Evolutionary conservation across 805 yeast species (phyloP).

Genomic region (Lipomyces orientalis): DNA sequence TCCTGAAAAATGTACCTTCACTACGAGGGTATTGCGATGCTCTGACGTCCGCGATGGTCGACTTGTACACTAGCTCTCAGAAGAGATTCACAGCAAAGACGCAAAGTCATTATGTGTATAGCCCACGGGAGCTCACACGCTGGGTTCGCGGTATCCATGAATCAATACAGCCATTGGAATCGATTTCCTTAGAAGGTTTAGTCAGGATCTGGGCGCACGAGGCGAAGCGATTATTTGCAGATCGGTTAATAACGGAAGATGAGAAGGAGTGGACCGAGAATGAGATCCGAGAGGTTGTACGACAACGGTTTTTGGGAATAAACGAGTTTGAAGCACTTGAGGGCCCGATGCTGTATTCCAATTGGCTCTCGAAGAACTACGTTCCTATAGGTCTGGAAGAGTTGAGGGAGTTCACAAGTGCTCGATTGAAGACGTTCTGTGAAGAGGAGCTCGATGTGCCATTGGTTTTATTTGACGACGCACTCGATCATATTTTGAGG

Average conservation of each 20-base stretch:
- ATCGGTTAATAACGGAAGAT: conserved; percentile 58
- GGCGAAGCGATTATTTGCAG: conserved; percentile 76
- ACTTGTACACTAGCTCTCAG: conserved; percentile 58
- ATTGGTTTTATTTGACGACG: conserved; percentile 68
- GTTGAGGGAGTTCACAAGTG: conserved; percentile 60
- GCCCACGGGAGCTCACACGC: conserved; percentile 90
- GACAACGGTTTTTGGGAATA: conserved; percentile 54
- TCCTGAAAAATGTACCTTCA: conserved; percentile 65
- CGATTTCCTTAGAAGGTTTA: conserved; percentile 52
- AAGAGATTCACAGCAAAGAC: conserved; percentile 47
- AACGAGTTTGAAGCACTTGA: conserved; percentile 48
- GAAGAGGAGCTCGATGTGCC: conserved; percentile 67
- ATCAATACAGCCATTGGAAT: conserved; percentile 51
- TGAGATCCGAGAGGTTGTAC: conserved; percentile 46
- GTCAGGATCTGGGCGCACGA: conserved; percentile 81
- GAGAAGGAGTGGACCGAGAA: conserved; percentile 60
- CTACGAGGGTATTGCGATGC: conserved; percentile 58
- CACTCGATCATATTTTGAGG: conserved; percentile 74
- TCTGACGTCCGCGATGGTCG: conserved; percentile 69
- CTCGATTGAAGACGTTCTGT: conserved; percentile 69
- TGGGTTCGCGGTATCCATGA: conserved; percentile 80
- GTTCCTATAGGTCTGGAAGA: conserved; percentile 57
- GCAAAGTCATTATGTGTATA: conserved; percentile 71
- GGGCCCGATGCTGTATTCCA: conserved; percentile 68
- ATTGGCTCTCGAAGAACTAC: conserved; percentile 74